A percentile compares a stretch with the other conserved stretches of the same genome.
phyloP scores from a whole-genome alignment of 1,284 basidiomycete genomes.

The Pseudozyma pruni region DNA sequence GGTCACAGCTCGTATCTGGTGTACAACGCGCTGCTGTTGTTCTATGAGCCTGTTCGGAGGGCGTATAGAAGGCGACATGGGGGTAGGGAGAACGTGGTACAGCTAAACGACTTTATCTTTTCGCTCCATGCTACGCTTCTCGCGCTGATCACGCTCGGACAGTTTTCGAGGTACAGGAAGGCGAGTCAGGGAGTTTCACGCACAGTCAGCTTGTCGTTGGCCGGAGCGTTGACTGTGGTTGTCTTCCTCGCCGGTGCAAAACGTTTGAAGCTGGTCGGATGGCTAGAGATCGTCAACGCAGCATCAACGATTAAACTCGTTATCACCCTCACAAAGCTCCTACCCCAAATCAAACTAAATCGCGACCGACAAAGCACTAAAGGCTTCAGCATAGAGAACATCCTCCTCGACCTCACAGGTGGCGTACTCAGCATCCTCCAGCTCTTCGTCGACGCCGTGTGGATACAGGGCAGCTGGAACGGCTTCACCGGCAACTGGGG shows the following conservation, averaged over 20 bases:
- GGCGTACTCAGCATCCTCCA: slow-evolving; percentile 65
- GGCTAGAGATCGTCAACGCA: slow-evolving; percentile 51
- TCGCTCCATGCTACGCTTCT: slow-evolving; percentile 49
- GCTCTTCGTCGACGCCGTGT: slow-evolving; percentile 59
- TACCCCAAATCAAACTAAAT: slow-evolving; percentile 66
- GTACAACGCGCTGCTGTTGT: slow-evolving; percentile 47
- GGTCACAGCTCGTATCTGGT: slow-evolving; percentile 57
- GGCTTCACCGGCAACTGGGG: slow-evolving; percentile 63
- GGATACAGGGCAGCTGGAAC: slow-evolving; percentile 57
- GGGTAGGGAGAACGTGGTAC: slow-evolving; percentile 48
- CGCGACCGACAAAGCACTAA: slow-evolving; percentile 64
- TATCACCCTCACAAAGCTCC: slow-evolving; percentile 67
- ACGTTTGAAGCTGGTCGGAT: slow-evolving; percentile 6
- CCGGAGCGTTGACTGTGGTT: slow-evolving; percentile 2
- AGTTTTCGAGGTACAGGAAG: slow-evolving; percentile 11
- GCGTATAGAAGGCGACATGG: slow-evolving; percentile 48
- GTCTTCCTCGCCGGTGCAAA: slow-evolving; percentile 23
- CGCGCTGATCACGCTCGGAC: slow-evolving; percentile 13
- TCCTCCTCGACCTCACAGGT: slow-evolving; percentile 68
- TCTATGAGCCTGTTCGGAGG: slow-evolving; percentile 31
- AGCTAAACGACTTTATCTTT: slow-evolving; percentile 56
- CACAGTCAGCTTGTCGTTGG: slow-evolving; percentile 11
- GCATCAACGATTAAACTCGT: slow-evolving; percentile 68
- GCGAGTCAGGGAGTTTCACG: slow-evolving; percentile 2
- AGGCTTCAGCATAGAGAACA: slow-evolving; percentile 69